Conservation (phyloP, 345 rosid genomes). For the Pugionium dolabratum region DNA sequence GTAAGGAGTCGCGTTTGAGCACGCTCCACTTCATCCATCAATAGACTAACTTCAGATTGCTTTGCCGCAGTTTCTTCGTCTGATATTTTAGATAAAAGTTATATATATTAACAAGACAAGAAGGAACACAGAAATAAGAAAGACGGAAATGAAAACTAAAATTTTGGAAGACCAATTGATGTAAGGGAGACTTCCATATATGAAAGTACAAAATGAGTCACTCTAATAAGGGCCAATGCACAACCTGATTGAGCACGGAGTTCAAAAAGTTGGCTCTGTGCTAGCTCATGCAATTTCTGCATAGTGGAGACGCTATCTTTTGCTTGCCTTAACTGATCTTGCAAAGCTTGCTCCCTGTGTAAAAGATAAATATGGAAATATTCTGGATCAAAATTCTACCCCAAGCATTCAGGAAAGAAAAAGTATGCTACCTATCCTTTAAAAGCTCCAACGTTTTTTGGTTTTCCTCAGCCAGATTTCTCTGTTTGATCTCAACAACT, state of each 20-base stretch:
- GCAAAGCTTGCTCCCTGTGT: constrained; percentile 84
- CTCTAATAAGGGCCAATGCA: constrained; percentile 24
- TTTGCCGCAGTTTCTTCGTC: constrained; percentile 94
- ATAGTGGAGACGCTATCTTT: constrained; percentile 90
- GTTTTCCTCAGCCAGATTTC: constrained; percentile 95
- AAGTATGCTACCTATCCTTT: constrained; percentile 65
- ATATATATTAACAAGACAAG: constrained; percentile 29
- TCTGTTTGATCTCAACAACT: constrained; percentile 96
- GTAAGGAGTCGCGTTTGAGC: constrained; percentile 93
- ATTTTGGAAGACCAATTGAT: background rate
- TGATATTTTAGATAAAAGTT: constrained; percentile 41
- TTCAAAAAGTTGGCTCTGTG: constrained; percentile 97
- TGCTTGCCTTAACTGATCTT: constrained; percentile 98
- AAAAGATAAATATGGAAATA: constrained; percentile 23
- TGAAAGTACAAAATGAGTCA: constrained; percentile 22
- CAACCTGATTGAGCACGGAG: constrained; percentile 95
- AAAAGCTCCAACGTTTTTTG: constrained; percentile 92
- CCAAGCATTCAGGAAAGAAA: constrained; percentile 4
- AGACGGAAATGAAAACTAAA: background rate
- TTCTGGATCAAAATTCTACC: constrained; percentile 19
- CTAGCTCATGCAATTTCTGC: constrained; percentile 97
- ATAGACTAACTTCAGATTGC: constrained; percentile 89
- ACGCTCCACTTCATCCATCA: constrained; percentile 99
- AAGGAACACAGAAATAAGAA: constrained; percentile 8
- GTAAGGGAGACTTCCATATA: constrained; percentile 15